A percentile compares a stretch with the other conserved stretches of the same genome.
These are phyloP conservation scores for Teratosphaeria zuluensis DNA, from an alignment of 2,329 filamentous ascomycete species.

Conservation along the genomic window DNA sequence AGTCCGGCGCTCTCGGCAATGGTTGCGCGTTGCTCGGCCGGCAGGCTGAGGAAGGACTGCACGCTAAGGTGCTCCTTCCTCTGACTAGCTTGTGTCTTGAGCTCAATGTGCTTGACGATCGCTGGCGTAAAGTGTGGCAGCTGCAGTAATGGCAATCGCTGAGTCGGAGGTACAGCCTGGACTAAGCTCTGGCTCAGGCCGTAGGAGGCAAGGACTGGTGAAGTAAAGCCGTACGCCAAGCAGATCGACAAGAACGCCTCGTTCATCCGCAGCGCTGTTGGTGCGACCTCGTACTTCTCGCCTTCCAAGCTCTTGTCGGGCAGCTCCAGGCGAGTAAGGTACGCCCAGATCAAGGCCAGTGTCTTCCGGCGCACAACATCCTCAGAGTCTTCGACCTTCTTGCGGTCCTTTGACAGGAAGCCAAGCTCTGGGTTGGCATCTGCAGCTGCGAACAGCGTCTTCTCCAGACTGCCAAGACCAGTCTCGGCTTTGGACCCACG, in stretches of 20 bases:
- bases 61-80: slow-evolving; percentile 61
- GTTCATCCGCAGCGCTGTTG: slow-evolving; percentile 74
- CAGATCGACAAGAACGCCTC: slow-evolving; percentile 80
- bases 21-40: slow-evolving; percentile 64
- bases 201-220: slow-evolving; percentile 73
- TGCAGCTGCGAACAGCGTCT: slow-evolving; percentile 55
- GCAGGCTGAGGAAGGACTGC: slow-evolving; percentile 79
- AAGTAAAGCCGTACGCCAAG: slow-evolving; percentile 75
- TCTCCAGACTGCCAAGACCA: slow-evolving; percentile 74
- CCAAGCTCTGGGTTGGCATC: slow-evolving; percentile 34
- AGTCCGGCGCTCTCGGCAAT: slow-evolving; percentile 63
- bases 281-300: slow-evolving; percentile 82
- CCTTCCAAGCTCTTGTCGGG: slow-evolving; percentile 67
- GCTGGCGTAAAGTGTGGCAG: slow-evolving; percentile 73
- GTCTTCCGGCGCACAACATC: slow-evolving; percentile 74
- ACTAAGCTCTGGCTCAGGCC: slow-evolving; percentile 76
- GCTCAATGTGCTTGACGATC: slow-evolving; percentile 56
- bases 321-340: slow-evolving; percentile 79
- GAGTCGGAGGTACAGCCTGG: slow-evolving; percentile 78
- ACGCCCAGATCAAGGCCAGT: slow-evolving; percentile 86
- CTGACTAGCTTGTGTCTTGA: slow-evolving; percentile 44
- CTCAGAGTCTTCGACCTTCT: slow-evolving; percentile 70
- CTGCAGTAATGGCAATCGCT: slow-evolving; percentile 66
- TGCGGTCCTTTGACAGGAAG: slow-evolving; percentile 63
- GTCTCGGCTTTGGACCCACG: slow-evolving; percentile 70